Base-by-base conservation (phyloP, 2,329 filamentous ascomycete species). In the Harringtonia aguacate region DNA sequence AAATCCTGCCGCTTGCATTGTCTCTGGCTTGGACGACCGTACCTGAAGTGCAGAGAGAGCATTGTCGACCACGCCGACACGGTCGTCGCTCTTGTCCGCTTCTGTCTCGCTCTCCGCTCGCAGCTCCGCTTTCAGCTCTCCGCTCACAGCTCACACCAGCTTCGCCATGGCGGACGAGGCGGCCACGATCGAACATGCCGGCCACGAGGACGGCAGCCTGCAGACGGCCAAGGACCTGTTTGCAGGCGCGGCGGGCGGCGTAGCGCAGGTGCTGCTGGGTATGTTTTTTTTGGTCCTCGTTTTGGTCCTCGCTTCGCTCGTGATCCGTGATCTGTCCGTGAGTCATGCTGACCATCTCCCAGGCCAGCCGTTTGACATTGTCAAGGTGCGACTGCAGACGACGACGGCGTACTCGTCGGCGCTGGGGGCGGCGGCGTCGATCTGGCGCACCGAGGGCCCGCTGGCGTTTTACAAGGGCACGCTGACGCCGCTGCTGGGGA, bases 401-500 rank as follows among this genome's bases (percentile, higher is more conserved):
- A 84, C 84, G 43, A 80, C 75, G 20, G 77, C 86, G 54, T 94
- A 95, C 72, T 73, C 77, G 43, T 82, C 78, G 52, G 92, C 92
- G 43, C 65, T 94, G 38, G 74, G 86, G 56, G 86, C 86, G 53
- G 92, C 89, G 8, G 74, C 75, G 41, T 78, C 83, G 50, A 97
- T 98, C 67, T 86, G 86, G 66, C 80, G 78, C 56, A 82, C 86
- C 57, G 92, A 98, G 64, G 92, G 92, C 2, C 73, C 88, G 3
- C 67, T 85, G 13, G 92, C 92, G 46, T 98, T 98, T 71, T 98
- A 98, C 78, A 98, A 98, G 67, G 92, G 92, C 57, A 97, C 92
- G 0, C 72, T 98, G 45, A 97, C 92, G 6, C 92, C 92, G 0
- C 73, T 98, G 45, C 77, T 98, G 46, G 92, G 92, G 53, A 97